Evolutionary conservation across 2,329 filamentous ascomycete species (phyloP), one percentile per base, ranked within the genome.

Genomic region (Raffaelea ambrosiae): DNA sequence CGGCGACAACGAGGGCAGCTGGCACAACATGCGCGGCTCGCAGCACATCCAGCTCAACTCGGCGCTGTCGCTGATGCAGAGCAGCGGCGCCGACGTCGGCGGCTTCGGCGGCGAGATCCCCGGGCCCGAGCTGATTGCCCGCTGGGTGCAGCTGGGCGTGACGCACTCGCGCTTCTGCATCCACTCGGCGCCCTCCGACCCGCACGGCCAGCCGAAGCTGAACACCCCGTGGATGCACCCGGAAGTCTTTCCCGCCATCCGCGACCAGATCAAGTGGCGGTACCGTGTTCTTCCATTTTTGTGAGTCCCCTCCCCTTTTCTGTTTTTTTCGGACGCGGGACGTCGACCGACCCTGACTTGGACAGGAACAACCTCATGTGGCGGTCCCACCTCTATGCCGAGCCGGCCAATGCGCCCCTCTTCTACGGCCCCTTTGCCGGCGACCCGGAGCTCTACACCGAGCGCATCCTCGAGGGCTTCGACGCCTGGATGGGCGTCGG

Each of bases 291-390:
- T 43, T 5, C 42, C 42, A 20, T 43, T 43, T 22, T 3, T 43
- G 42, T 43, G 33, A 43, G 42, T 19, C 13, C 39, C 4, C 36
- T 9, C 13, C 26, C 7, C 26, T 29, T 29, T 29, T 29, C 26
- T 29, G 7, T 29, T 13, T 29, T 29, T 29, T 13, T 29, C 13
- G n/a, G n/a, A n/a, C n/a, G n/a, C n/a, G n/a, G n/a, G n/a, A n/a
- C n/a, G n/a, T n/a, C n/a, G n/a, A n/a, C n/a, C n/a, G n/a, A n/a
- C n/a, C n/a, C n/a, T n/a, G n/a, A n/a, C n/a, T n/a, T n/a, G n/a
- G n/a, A n/a, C 21, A 43, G 42, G 5, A 43, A 43, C 42, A 43
- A 43, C 26, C 42, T 43, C 26, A 43, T 43, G 42, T 43, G 42
- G 42, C 23, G 42, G 4, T 43, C 42, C 3, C 42, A 43, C 18